Percentiles rank a stretch among this genome's conserved stretches.
phyloP scores from a whole-genome alignment of 768 basidiomycete species.

The Termitomyces sp. region DNA sequence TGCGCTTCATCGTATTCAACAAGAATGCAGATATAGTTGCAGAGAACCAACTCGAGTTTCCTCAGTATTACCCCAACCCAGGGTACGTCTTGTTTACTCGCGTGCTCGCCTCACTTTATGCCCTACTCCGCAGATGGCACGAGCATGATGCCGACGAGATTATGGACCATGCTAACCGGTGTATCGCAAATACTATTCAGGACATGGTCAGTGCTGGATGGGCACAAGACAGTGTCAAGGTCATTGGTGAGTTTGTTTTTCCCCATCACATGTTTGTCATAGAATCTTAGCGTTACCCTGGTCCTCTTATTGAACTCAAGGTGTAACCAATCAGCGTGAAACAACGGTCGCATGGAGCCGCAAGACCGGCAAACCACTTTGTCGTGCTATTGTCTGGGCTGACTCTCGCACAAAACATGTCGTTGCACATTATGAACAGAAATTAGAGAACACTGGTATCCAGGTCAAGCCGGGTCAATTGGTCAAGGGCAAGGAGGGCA shows the following conservation, averaged over 20 bases:
- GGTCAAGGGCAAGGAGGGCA: constrained; percentile 67
- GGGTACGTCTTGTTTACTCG: constrained; percentile 40
- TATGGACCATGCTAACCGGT: constrained; percentile 63
- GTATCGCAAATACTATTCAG: constrained; percentile 68
- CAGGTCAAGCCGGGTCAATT: constrained; percentile 60
- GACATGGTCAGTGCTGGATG: constrained; percentile 73
- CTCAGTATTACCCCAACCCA: constrained; percentile 88
- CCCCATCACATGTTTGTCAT: constrained; percentile 13
- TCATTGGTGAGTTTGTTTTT: constrained; percentile 65
- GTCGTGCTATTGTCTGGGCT: constrained; percentile 92
- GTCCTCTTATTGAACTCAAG: constrained; percentile 24
- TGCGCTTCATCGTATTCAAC: constrained; percentile 90
- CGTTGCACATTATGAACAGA: constrained; percentile 74
- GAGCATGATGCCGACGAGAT: constrained; percentile 90
- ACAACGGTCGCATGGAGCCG: constrained; percentile 93
- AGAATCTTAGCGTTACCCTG: neutral
- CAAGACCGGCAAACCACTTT: constrained; percentile 82
- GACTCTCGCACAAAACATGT: constrained; percentile 88
- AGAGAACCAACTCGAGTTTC: constrained; percentile 88
- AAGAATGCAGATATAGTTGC: constrained; percentile 81
- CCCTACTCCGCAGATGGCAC: constrained; percentile 66
- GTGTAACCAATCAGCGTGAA: constrained; percentile 97
- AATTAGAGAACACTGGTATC: constrained; percentile 69
- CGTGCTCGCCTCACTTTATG: neutral
- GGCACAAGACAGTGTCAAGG: constrained; percentile 77